A percentile compares a stretch with the other conserved stretches of the same genome.
Evolutionary conservation across 495 filamentous ascomycete species (phyloP).

Genomic region (Copromyces sp.): DNA sequence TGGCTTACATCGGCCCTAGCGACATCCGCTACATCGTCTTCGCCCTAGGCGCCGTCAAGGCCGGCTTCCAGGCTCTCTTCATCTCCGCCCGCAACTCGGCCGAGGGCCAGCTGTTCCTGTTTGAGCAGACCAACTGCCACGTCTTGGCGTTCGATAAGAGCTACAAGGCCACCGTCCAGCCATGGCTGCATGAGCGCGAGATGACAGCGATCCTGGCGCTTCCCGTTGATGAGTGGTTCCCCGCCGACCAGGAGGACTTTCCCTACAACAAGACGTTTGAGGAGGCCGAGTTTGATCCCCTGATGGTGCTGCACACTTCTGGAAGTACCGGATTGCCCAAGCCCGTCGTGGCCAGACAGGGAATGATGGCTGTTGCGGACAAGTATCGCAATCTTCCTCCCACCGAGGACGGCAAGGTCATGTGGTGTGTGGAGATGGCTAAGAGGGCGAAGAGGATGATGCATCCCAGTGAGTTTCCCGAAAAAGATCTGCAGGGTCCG

Average conservation of each 20-base stretch:
- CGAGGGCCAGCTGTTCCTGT: constrained; percentile 34
- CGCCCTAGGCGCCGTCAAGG: constrained; percentile 31
- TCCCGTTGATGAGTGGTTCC: constrained; percentile 20
- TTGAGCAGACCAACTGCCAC: constrained; percentile 30
- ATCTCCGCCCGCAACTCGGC: constrained; percentile 37
- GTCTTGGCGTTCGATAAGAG: constrained; percentile 16
- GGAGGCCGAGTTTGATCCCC: constrained; percentile 34
- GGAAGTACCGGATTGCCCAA: constrained; percentile 51
- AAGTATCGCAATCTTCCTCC: constrained; percentile 7
- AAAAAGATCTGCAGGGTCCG: constrained; percentile 10
- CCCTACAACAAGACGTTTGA: constrained; percentile 38
- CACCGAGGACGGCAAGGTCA: constrained; percentile 15
- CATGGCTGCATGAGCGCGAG: constrained; percentile 26
- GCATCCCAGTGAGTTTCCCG: constrained; percentile 11
- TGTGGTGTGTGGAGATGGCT: constrained; percentile 15
- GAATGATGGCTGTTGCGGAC: constrained; percentile 37
- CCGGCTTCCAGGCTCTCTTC: constrained; percentile 34
- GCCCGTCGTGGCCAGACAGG: constrained; percentile 39
- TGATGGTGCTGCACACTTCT: constrained; percentile 47
- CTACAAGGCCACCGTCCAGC: constrained; percentile 16
- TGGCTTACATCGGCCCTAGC: constrained; percentile 39
- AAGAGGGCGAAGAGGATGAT: constrained; percentile 5
- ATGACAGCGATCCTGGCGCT: constrained; percentile 27
- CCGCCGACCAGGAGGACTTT: constrained; percentile 14
- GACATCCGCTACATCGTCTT: constrained; percentile 40